These are phyloP conservation scores for Stevia rebaudiana DNA, from an alignment of 140 eudicot species.

Conservation along the genomic window DNA sequence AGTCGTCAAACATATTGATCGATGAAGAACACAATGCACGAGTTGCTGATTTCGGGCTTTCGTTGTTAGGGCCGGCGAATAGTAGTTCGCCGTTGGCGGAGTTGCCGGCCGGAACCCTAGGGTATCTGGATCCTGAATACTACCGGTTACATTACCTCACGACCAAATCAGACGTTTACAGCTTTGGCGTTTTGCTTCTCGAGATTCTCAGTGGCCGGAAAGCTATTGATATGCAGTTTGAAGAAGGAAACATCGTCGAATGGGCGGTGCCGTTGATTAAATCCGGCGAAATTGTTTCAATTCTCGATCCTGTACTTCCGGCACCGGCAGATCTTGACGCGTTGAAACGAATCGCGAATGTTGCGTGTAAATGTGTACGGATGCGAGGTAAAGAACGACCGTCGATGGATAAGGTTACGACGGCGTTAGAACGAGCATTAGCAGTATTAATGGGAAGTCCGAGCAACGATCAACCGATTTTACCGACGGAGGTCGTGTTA, in stretches of 20 bases:
- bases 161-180: slow-evolving; percentile 82
- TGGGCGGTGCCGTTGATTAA: slow-evolving; percentile 89
- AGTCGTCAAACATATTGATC: slow-evolving; percentile 82
- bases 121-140: slow-evolving; percentile 94
- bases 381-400: slow-evolving; percentile 98
- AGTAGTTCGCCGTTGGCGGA: slow-evolving; percentile 92
- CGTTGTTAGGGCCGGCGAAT: slow-evolving; percentile 74
- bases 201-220: slow-evolving; percentile 82
- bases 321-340: slow-evolving; percentile 67
- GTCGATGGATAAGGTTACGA: slow-evolving; percentile 92
- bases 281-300: slow-evolving; percentile 52
- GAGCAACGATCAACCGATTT: slow-evolving; percentile 77
- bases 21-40: slow-evolving; percentile 97
- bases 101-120: slow-evolving; percentile 91
- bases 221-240: slow-evolving; percentile 85
- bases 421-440: slow-evolving; percentile 77
- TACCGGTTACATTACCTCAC: slow-evolving; percentile 86
- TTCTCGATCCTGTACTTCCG: slow-evolving; percentile 55
- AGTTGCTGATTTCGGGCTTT: slow-evolving; percentile 90
- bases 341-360: slow-evolving; percentile 61
- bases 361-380: slow-evolving; percentile 79
- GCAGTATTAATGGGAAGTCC: slow-evolving; percentile 88
- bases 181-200: slow-evolving; percentile 80
- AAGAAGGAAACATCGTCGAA: slow-evolving; percentile 86
- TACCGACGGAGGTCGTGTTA: slow-evolving; percentile 84